Percentiles rank a stretch among this genome's conserved stretches.
phyloP scores from a whole-genome alignment of 2,329 filamentous ascomycete species.

The Bimuria novae-zelandiae region DNA sequence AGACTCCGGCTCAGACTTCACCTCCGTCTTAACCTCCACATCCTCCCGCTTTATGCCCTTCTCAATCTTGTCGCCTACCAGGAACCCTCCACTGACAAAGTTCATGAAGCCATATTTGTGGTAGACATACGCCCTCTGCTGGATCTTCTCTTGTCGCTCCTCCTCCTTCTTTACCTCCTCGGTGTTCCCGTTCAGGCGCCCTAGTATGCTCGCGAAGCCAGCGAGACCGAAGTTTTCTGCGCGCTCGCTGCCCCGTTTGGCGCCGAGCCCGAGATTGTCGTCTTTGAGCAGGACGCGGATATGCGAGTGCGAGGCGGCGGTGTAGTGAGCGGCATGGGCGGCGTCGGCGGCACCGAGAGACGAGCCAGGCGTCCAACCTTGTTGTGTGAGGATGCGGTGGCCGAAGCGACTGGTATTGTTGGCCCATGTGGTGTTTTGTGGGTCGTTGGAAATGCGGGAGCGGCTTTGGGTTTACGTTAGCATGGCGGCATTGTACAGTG shows the following conservation, averaged over 20 bases:
- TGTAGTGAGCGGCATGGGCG: constrained; percentile 75
- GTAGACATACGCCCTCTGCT: constrained; percentile 74
- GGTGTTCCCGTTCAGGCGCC: constrained; percentile 87
- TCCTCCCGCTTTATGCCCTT: constrained; percentile 51
- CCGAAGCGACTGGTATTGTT: constrained; percentile 82
- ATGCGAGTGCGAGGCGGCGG: constrained; percentile 79
- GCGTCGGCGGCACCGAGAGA: constrained; percentile 80
- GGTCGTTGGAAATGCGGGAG: constrained; percentile 82
- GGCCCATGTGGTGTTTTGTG: constrained; percentile 94
- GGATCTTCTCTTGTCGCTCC: constrained; percentile 68
- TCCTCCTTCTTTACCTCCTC: constrained; percentile 72
- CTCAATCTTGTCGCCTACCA: constrained; percentile 63
- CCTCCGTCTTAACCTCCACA: constrained; percentile 47
- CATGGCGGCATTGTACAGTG: background rate
- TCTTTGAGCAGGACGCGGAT: constrained; percentile 87
- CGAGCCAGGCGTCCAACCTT: constrained; percentile 88
- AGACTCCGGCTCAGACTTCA: constrained; percentile 49
- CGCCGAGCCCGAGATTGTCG: constrained; percentile 87
- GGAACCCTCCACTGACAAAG: constrained; percentile 84
- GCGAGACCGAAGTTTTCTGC: constrained; percentile 81
- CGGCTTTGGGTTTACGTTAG: constrained; percentile 48
- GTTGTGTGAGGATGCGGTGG: constrained; percentile 82
- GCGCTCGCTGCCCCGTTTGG: constrained; percentile 70
- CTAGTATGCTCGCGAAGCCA: constrained; percentile 83
- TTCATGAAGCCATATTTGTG: constrained; percentile 78